These are phyloP conservation scores for Aspergillus phoenicis DNA, from an alignment of 2,329 filamentous ascomycete species.

Conservation along the genomic window DNA sequence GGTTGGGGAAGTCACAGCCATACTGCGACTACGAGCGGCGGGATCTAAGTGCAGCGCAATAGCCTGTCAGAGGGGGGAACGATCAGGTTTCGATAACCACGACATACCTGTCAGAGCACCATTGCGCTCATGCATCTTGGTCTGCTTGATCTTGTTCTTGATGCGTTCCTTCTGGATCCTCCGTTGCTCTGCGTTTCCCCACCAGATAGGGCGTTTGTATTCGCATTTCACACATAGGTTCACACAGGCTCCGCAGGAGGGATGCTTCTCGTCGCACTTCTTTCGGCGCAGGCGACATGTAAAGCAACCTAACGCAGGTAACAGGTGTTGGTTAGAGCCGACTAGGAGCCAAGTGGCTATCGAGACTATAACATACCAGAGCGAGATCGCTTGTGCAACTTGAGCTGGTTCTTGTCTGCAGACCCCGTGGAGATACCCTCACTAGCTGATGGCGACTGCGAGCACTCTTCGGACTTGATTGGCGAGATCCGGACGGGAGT, in stretches of 20 bases:
- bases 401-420: constrained; percentile 64
- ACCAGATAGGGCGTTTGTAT: constrained; percentile 97
- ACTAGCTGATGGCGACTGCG: constrained; percentile 41
- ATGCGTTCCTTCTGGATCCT: constrained; percentile 89
- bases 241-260: constrained; percentile 65
- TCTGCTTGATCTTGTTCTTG: constrained; percentile 96
- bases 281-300: constrained; percentile 69
- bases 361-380: constrained; percentile 69
- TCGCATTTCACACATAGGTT: constrained; percentile 84
- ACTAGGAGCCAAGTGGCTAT: not conserved
- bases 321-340: not conserved
- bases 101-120: constrained; percentile 51
- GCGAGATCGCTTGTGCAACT: constrained; percentile 92
- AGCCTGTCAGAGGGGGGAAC: constrained; percentile 12
- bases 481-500: constrained; percentile 9
- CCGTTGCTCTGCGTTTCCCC: constrained; percentile 88
- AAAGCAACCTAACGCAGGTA: constrained; percentile 59
- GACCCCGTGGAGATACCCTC: constrained; percentile 52
- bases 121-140: constrained; percentile 88
- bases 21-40: constrained; percentile 18
- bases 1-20: constrained; percentile 61
- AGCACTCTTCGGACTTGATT: constrained; percentile 19
- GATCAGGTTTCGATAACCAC: not conserved
- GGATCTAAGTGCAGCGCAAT: constrained; percentile 17
- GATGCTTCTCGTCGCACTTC: constrained; percentile 70